Evolutionary conservation across 176 grass and related monocot genomes (phyloP).

Genomic region (Oryza australiensis): DNA sequence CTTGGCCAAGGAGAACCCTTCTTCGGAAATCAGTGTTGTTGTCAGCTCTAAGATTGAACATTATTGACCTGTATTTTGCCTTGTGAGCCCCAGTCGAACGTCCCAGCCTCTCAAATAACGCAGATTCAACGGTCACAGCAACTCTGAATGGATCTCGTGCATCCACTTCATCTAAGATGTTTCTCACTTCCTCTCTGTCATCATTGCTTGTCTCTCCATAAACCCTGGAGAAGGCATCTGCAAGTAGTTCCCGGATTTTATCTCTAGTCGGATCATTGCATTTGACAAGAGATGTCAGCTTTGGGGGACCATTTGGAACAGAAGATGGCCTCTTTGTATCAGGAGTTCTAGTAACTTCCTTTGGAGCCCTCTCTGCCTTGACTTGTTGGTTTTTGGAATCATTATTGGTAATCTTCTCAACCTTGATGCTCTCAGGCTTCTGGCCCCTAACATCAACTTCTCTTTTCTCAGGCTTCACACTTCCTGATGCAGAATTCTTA

Average conservation of each 20-base stretch:
- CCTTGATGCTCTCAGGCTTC: constrained; percentile 37
- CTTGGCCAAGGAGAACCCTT: constrained; percentile 62
- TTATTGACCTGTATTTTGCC: constrained; percentile 78
- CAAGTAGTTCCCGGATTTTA: constrained; percentile 72
- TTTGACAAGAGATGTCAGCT: constrained; percentile 64
- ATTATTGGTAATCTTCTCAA: constrained; percentile 33
- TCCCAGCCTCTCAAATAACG: constrained; percentile 72
- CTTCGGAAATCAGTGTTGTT: constrained; percentile 82
- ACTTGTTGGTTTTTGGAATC: constrained; percentile 39
- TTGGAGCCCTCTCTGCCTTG: constrained; percentile 44
- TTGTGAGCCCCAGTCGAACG: constrained; percentile 66
- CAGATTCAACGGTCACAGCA: constrained; percentile 69
- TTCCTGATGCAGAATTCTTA: constrained; percentile 36
- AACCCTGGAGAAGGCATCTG: constrained; percentile 76
- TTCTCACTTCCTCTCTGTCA: constrained; percentile 60
- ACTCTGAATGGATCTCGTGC: constrained; percentile 70
- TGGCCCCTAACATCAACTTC: constrained; percentile 22
- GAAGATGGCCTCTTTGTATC: constrained; percentile 45
- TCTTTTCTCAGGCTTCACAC: constrained; percentile 39
- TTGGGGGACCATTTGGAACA: constrained; percentile 39
- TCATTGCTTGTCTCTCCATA: constrained; percentile 61
- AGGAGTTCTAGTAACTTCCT: constrained; percentile 34
- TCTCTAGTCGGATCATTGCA: constrained; percentile 69
- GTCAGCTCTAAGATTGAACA: constrained; percentile 80
- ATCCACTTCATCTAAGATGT: constrained; percentile 71